Evolutionary conservation across 768 basidiomycete genomes (phyloP).

Genomic region (Atractiella rhizophila): DNA sequence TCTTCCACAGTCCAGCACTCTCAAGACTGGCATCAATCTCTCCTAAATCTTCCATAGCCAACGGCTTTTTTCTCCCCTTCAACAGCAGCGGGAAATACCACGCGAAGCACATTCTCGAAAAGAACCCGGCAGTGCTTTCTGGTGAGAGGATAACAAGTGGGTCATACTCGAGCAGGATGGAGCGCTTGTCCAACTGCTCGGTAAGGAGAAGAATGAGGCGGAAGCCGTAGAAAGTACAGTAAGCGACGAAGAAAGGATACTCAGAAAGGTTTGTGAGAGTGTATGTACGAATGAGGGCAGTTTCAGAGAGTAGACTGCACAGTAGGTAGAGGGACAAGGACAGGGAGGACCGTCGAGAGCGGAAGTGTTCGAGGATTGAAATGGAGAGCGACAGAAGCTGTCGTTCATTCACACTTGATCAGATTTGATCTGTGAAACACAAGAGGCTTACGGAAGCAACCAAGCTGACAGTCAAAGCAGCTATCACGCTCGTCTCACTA

Average conservation of each 20-base stretch:
- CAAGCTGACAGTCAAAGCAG: background rate
- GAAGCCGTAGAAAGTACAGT: background rate
- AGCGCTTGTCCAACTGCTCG: constrained; percentile 2
- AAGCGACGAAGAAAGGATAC: constrained; percentile 3
- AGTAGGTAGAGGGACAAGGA: constrained; percentile 1
- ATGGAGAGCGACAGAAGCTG: background rate
- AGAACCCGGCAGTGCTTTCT: constrained; percentile 5
- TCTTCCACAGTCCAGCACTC: background rate
- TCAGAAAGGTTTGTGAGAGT: background rate
- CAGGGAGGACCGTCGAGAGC: background rate
- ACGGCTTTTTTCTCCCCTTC: background rate
- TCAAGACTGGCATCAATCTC: constrained; percentile 2
- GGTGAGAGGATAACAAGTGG: background rate
- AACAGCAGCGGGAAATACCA: too few species aligned
- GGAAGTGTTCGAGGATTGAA: constrained; percentile 4
- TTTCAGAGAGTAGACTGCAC: background rate
- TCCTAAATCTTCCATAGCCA: background rate
- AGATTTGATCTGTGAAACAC: background rate
- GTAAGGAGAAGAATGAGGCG: background rate
- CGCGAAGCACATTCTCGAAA: constrained; percentile 4
- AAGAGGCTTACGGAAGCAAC: background rate
- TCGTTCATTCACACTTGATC: background rate
- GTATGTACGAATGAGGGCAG: constrained; percentile 4
- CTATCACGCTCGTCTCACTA: background rate
- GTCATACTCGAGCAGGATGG: constrained; percentile 2